phyloP scores from a whole-genome alignment of 208 protist genomes.

The Trypanosoma scelopori region DNA sequence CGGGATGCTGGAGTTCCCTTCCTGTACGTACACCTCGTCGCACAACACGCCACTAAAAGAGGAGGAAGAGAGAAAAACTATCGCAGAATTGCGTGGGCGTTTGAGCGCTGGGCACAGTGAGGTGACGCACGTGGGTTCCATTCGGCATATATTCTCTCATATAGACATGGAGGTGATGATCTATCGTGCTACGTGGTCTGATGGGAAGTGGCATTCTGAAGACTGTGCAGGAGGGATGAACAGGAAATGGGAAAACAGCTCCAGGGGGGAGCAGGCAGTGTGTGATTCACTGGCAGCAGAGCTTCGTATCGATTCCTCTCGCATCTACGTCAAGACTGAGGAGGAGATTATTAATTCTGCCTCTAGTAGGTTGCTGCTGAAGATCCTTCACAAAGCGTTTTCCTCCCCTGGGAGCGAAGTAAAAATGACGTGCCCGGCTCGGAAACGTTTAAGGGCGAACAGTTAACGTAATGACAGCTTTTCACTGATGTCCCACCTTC shows the following conservation, averaged over 20 bases:
- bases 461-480: neutral
- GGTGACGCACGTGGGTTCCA: constrained; percentile 25
- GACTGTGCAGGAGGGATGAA: neutral
- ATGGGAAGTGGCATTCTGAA: neutral
- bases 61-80: neutral
- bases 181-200: constrained; percentile 49
- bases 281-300: constrained; percentile 22
- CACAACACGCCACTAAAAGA: neutral
- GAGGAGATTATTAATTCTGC: constrained; percentile 38
- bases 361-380: constrained; percentile 63
- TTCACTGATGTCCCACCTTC: neutral
- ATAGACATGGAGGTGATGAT: constrained; percentile 77
- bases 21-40: constrained; percentile 29
- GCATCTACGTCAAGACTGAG: constrained; percentile 56
- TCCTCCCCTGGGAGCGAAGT: neutral
- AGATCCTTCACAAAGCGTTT: constrained; percentile 41
- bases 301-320: constrained; percentile 22
- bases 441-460: constrained; percentile 15
- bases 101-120: constrained; percentile 10
- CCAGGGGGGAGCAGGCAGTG: constrained; percentile 16
- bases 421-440: neutral
- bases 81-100: constrained; percentile 4
- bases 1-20: constrained; percentile 85
- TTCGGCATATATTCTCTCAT: constrained; percentile 85
- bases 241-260: neutral